A percentile compares a stretch with the other conserved stretches of the same genome.
These are phyloP conservation scores for Solanum ahanhuiri DNA, from an alignment of 257 asterid genomes.

Conservation along the genomic window DNA sequence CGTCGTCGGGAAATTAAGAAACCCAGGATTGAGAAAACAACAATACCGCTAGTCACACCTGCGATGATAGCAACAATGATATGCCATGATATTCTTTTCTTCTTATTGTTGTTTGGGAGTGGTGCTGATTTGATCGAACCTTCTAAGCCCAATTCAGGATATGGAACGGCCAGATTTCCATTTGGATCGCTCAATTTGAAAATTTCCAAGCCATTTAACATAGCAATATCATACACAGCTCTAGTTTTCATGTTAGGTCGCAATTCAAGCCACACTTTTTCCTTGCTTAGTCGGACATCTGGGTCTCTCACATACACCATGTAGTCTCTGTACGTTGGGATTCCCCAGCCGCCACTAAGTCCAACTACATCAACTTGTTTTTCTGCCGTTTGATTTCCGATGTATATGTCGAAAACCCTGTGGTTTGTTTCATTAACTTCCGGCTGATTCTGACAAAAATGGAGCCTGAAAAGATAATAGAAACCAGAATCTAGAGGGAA, in stretches of 20 bases:
- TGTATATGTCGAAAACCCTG: slow-evolving; percentile 14
- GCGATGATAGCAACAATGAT: not conserved
- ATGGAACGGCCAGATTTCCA: slow-evolving; percentile 29
- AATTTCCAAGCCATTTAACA: slow-evolving; percentile 53
- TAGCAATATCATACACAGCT: not conserved
- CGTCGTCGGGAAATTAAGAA: slow-evolving; percentile 17
- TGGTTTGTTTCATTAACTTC: not conserved
- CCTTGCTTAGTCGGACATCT: not conserved
- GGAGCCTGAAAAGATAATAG: too few species aligned
- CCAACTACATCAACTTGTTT: not conserved
- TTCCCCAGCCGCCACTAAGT: slow-evolving; percentile 5
- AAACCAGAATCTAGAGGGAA: too few species aligned
- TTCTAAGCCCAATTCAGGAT: slow-evolving; percentile 1
- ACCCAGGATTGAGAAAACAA: not conserved
- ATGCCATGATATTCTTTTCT: not conserved
- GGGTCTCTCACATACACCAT: not conserved
- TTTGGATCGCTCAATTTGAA: slow-evolving; percentile 29
- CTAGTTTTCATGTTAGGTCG: not conserved
- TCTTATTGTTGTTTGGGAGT: not conserved
- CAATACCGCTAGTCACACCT: slow-evolving; percentile 16
- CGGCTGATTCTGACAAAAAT: not conserved
- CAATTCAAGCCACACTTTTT: slow-evolving; percentile 21
- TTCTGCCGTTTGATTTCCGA: slow-evolving; percentile 19
- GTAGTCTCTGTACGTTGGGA: slow-evolving; percentile 36
- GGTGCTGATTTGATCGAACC: not conserved